Conservation (phyloP, 768 basidiomycete species). For the Panellus pusillus region DNA sequence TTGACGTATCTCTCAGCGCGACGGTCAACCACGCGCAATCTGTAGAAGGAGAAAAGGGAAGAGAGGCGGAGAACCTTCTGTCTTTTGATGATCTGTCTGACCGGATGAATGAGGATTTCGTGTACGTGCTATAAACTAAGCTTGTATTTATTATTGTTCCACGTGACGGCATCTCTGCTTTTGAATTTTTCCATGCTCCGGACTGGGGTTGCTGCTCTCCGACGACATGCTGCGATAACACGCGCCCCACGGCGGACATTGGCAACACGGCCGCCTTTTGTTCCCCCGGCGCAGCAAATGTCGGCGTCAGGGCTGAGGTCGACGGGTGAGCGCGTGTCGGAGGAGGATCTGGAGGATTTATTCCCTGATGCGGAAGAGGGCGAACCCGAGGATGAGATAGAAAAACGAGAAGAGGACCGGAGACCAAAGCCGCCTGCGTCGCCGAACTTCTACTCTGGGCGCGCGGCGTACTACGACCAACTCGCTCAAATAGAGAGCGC, state of each 20-base stretch:
- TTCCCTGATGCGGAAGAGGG: background rate
- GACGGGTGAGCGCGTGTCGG: slow-evolving; percentile 6
- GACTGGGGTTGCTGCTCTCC: slow-evolving; percentile 7
- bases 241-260: slow-evolving; percentile 6
- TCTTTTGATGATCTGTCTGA: slow-evolving; percentile 43
- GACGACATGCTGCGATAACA: slow-evolving; percentile 6
- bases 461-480: slow-evolving; percentile 72
- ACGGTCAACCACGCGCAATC: slow-evolving; percentile 20
- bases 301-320: slow-evolving; percentile 2
- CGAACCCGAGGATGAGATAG: slow-evolving; percentile 7
- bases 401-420: slow-evolving; percentile 17
- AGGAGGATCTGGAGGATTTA: slow-evolving; percentile 4
- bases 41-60: slow-evolving; percentile 10
- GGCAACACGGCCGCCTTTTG: slow-evolving; percentile 26
- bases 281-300: slow-evolving; percentile 34
- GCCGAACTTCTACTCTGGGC: slow-evolving; percentile 83
- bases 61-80: slow-evolving; percentile 28
- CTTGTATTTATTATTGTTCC: background rate
- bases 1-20: slow-evolving; percentile 39
- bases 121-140: slow-evolving; percentile 26
- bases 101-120: slow-evolving; percentile 33
- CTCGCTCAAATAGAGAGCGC: slow-evolving; percentile 66
- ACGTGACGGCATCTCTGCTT: background rate
- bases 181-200: slow-evolving; percentile 2
- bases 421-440: slow-evolving; percentile 49